Evolutionary conservation across 768 basidiomycete genomes (phyloP).

Genomic region (Cantharellus anzutake): DNA sequence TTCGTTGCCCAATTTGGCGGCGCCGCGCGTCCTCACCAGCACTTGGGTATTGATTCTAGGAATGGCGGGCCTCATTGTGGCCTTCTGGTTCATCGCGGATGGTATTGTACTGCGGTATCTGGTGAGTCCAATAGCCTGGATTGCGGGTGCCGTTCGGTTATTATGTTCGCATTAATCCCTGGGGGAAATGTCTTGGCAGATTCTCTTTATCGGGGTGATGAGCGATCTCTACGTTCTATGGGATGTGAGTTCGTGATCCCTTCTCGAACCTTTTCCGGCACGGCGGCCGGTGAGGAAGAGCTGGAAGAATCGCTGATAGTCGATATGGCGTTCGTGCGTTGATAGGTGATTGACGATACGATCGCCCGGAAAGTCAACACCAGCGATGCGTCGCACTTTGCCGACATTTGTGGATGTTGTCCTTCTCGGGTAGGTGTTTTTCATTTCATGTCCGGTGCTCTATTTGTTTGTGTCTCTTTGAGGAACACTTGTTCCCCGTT

Average conservation of each 20-base stretch:
- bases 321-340: not conserved
- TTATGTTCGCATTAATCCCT: not conserved
- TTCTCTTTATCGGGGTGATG: conserved; percentile 75
- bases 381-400: conserved; percentile 77
- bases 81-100: conserved; percentile 70
- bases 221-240: conserved; percentile 73
- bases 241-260: conserved; percentile 34
- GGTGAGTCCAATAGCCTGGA: conserved; percentile 22
- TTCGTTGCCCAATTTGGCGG: not conserved
- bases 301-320: too few relatives aligned
- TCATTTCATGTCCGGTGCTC: not conserved
- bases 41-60: conserved; percentile 63
- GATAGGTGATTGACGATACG: conserved; percentile 43
- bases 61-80: conserved; percentile 58
- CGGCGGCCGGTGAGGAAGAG: not conserved
- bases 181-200: conserved; percentile 19
- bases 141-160: not conserved
- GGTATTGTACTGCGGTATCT: conserved; percentile 61
- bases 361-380: conserved; percentile 62
- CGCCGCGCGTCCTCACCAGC: conserved; percentile 18
- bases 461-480: not conserved
- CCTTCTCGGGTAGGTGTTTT: conserved; percentile 44
- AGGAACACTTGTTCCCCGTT: not conserved
- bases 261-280: not conserved
- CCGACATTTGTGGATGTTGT: conserved; percentile 63